Conservation (phyloP, 169 alveolate genomes). For the Miamiensis avidus region DNA sequence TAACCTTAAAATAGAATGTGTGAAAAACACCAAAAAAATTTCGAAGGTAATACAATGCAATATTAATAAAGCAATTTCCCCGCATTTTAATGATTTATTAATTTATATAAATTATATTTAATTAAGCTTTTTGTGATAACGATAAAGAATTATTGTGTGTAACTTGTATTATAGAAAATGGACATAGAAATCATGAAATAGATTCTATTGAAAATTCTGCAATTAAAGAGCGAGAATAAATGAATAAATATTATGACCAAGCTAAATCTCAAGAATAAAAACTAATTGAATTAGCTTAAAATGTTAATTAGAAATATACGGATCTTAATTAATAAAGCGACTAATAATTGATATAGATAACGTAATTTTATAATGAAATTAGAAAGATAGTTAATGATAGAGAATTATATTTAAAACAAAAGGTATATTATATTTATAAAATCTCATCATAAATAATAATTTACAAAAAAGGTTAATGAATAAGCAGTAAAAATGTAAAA, state of each 20-base stretch:
- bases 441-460: no score
- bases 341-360: background rate
- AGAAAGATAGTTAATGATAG: slow-evolving; percentile 13
- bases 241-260: background rate
- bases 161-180: slow-evolving; percentile 22
- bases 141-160: slow-evolving; percentile 11
- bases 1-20: no score
- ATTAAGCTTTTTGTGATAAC: slow-evolving; percentile 14
- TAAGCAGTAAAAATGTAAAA: no score
- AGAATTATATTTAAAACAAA: slow-evolving; percentile 3
- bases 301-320: slow-evolving; percentile 3
- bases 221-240: background rate
- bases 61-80: background rate
- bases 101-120: no score
- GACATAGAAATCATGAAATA: slow-evolving; percentile 13
- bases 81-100: no score
- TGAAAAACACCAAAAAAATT: slow-evolving; percentile 12
- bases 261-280: background rate
- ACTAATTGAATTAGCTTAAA: background rate
- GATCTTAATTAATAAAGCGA: background rate
- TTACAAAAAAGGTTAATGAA: no score
- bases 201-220: slow-evolving; percentile 24
- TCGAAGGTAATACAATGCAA: slow-evolving; percentile 9
- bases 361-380: slow-evolving; percentile 2
- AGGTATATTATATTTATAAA: background rate